A percentile compares a stretch with the other conserved stretches of the same genome.
These are phyloP conservation scores for Paracoccidioides lutzii DNA, from an alignment of 2,329 filamentous ascomycete genomes.

Conservation along the genomic window DNA sequence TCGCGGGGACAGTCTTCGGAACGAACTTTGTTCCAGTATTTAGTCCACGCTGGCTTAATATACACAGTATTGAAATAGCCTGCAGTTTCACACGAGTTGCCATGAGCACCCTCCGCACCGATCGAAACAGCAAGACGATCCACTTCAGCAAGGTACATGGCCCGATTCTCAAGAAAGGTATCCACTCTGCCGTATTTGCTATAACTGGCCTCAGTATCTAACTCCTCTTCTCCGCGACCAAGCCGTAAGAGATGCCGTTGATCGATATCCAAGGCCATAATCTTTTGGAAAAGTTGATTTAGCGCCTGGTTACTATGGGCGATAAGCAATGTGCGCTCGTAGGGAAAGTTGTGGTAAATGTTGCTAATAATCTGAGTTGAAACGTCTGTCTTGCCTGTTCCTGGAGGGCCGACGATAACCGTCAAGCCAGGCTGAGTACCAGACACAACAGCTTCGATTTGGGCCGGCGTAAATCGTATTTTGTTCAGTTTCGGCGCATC, in stretches of 20 bases:
- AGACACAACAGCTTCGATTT: conserved; percentile 84
- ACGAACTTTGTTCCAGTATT: conserved; percentile 57
- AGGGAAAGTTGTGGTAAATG: conserved; percentile 94
- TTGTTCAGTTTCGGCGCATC: conserved; percentile 71
- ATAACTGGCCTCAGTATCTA: conserved; percentile 74
- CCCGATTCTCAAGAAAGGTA: conserved; percentile 81
- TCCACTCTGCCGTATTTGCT: conserved; percentile 92
- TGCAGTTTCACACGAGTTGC: conserved; percentile 89
- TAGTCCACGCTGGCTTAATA: conserved; percentile 74
- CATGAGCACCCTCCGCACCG: conserved; percentile 81
- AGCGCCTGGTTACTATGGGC: conserved; percentile 97
- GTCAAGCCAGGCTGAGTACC: conserved; percentile 90
- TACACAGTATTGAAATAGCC: conserved; percentile 95
- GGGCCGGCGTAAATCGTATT: conserved; percentile 79
- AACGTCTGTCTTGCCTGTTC: conserved; percentile 98
- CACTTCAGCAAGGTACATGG: conserved; percentile 67
- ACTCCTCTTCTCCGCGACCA: conserved; percentile 88
- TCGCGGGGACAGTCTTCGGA: conserved; percentile 44
- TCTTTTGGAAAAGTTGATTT: conserved; percentile 96
- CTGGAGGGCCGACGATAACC: conserved; percentile 85
- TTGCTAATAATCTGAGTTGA: conserved; percentile 98
- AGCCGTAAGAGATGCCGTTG: conserved; percentile 83
- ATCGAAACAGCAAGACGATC: conserved; percentile 74
- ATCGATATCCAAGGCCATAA: conserved; percentile 90
- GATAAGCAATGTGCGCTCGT: conserved; percentile 79